Base-by-base conservation (phyloP, 1,139 yeast genomes). In the Debaryomyces robertsiae region DNA sequence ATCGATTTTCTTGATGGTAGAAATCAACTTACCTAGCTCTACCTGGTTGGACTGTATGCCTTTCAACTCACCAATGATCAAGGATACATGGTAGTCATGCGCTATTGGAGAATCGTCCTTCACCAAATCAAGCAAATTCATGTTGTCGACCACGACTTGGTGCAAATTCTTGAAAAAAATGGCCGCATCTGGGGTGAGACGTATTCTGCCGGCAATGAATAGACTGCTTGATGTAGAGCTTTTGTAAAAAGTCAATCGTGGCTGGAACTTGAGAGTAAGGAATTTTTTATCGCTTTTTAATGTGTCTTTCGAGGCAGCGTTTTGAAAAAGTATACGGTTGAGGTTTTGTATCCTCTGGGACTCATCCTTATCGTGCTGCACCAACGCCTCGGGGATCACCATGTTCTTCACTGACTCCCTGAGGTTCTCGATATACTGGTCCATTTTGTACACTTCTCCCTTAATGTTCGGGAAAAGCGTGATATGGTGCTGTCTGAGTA, bases 61-160 rank as follows among this genome's bases (percentile, higher is more conserved):
- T 23, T 41, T 43, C 11, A 41, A 36, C 25, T 43, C 46, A 5
- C 42, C 48, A 4, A 45, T 32, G 9, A 43, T 37, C 6, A 45
- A 29, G 10, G 48, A 45, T 13, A 45, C 30, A 30, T 45, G 48
- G 22, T 39, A 36, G 6, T 28, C 34, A 10, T 36, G 39, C 7
- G 25, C 32, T n/a, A 25, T n/a, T 15, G 40, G 25, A 5, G 30
- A 13, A 10, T 27, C 29, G 4, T 30, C 36, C 6, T 18, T 35
- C 10, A 23, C 30, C n/a, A 45, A 27, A 24, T 40, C 46, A 13
- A 45, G 35, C 14, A 45, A 38, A n/a, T 34, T 18, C 13, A 41
- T 28, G 35, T 45, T 45, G 15, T 45, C 46, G 4, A 29, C 27
- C 11, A 45, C 25, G 30, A 40, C 32, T 4, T 14, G 25, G 22